A percentile compares a stretch with the other conserved stretches of the same genome.
phyloP scores from a whole-genome alignment of 2,329 filamentous ascomycete genomes.

The Colletotrichum falcatum region DNA sequence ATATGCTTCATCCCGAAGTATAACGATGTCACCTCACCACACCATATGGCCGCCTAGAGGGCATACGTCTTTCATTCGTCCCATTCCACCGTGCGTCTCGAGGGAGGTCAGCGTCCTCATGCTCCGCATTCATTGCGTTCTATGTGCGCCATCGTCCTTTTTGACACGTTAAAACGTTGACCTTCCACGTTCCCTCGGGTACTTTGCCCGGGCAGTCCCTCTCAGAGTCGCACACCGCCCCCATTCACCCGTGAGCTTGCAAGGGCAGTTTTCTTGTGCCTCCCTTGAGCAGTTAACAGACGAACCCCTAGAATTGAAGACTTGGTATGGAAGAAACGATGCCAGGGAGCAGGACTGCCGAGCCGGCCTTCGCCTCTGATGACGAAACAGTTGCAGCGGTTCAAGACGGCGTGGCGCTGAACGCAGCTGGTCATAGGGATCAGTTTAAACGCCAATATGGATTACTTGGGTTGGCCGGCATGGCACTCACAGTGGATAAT shows the following conservation, averaged over 20 bases:
- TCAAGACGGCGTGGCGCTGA: slow-evolving; percentile 61
- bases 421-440: slow-evolving; percentile 73
- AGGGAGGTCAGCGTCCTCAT: not conserved
- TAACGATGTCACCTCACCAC: slow-evolving; percentile 8
- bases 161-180: no score
- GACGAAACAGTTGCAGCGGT: slow-evolving; percentile 51
- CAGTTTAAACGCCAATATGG: slow-evolving; percentile 73
- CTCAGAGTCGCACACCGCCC: no score
- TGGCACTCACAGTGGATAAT: slow-evolving; percentile 72
- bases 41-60: not conserved
- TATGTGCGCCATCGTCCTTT: not conserved
- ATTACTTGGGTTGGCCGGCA: slow-evolving; percentile 68
- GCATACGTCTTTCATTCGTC: slow-evolving; percentile 6
- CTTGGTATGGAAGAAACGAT: not conserved
- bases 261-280: not conserved
- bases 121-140: not conserved
- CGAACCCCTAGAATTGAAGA: no score
- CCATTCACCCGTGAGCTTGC: not conserved
- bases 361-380: slow-evolving; percentile 38
- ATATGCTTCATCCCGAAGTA: slow-evolving; percentile 23
- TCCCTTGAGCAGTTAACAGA: no score
- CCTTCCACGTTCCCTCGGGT: no score
- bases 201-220: no score
- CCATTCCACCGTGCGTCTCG: not conserved
- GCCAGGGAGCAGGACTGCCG: not conserved